Evolutionary conservation across 106 monocot genomes (phyloP).

Genomic region (Ottelia alismoides): DNA sequence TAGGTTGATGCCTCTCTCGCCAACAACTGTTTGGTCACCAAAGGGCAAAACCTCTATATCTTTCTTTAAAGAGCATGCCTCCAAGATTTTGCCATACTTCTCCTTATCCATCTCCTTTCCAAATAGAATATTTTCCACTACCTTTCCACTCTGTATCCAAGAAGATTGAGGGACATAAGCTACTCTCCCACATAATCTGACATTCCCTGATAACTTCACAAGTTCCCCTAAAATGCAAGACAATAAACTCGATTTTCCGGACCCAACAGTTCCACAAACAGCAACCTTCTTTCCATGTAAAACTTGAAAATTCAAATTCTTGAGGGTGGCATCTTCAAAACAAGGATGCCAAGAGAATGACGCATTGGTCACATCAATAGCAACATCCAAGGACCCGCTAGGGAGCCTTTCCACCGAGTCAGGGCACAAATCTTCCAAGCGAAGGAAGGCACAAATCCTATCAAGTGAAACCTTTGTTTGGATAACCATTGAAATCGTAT

Average conservation of each 20-base stretch:
- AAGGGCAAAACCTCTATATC: slow-evolving; percentile 81
- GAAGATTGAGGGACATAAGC: slow-evolving; percentile 91
- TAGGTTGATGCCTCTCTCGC: slow-evolving; percentile 93
- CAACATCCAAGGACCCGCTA: slow-evolving; percentile 29
- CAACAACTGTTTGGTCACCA: slow-evolving; percentile 80
- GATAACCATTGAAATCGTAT: slow-evolving; percentile 53
- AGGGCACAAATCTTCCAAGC: slow-evolving; percentile 47
- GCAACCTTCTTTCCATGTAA: slow-evolving; percentile 64
- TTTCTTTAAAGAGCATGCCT: slow-evolving; percentile 76
- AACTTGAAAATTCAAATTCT: slow-evolving; percentile 52
- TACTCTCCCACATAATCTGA: slow-evolving; percentile 44
- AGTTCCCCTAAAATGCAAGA: slow-evolving; percentile 80
- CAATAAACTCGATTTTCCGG: slow-evolving; percentile 78
- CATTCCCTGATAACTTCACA: slow-evolving; percentile 52
- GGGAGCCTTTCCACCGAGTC: slow-evolving; percentile 48
- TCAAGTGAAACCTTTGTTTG: slow-evolving; percentile 86
- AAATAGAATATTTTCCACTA: slow-evolving; percentile 85
- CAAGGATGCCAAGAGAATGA: slow-evolving; percentile 68
- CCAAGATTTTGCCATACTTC: slow-evolving; percentile 52
- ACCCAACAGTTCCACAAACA: slow-evolving; percentile 84
- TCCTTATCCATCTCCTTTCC: slow-evolving; percentile 64
- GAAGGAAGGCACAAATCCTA: slow-evolving; percentile 61
- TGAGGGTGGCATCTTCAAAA: slow-evolving; percentile 40
- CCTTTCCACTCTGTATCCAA: slow-evolving; percentile 96
- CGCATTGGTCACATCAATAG: slow-evolving; percentile 48